Percentiles rank a stretch among this genome's conserved stretches.
These are phyloP conservation scores for Pseudogymnoascus sp. DNA, from an alignment of 2,329 filamentous ascomycete species.

Conservation along the genomic window DNA sequence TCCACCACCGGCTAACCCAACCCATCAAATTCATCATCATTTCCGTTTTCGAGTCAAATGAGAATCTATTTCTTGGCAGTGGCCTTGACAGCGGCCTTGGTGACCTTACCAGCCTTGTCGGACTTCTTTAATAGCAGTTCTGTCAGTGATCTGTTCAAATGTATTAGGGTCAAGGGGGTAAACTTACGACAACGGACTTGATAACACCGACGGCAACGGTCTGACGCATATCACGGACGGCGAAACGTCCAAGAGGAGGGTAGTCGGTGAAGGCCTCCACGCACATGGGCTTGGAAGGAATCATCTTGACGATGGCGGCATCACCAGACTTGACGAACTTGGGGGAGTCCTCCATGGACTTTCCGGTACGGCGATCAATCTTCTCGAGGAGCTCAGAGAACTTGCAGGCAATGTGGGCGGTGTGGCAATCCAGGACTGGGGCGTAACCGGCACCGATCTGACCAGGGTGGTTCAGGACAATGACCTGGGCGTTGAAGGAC, in stretches of 20 bases:
- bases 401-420: conserved; percentile 99
- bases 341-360: conserved; percentile 81
- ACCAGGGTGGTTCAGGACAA: conserved; percentile 99
- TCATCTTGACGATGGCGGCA: conserved; percentile 99
- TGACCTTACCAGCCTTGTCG: conserved; percentile 30
- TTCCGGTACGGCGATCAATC: conserved; percentile 99
- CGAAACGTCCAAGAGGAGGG: conserved; percentile 98
- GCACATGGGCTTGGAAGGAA: conserved; percentile 99
- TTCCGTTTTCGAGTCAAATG: conserved; percentile 2
- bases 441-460: conserved; percentile 99
- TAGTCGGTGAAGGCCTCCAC: conserved; percentile 99
- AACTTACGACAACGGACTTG: conserved; percentile 53
- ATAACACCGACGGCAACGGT: conserved; percentile 90
- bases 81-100: conserved; percentile 33
- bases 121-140: conserved; percentile 12
- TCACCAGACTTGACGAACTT: conserved; percentile 99
- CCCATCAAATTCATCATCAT: not conserved
- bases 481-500: conserved; percentile 99
- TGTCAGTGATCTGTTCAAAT: not conserved
- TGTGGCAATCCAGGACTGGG: conserved; percentile 99
- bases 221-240: conserved; percentile 96
- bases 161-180: not conserved
- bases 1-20: conserved; percentile 1
- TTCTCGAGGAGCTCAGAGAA: conserved; percentile 99
- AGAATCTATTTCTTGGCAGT: conserved; percentile 29